Percentiles rank a stretch among this genome's conserved stretches.
phyloP scores from a whole-genome alignment of 2,329 filamentous ascomycete genomes.

The Ascocoryne sarcoides region DNA sequence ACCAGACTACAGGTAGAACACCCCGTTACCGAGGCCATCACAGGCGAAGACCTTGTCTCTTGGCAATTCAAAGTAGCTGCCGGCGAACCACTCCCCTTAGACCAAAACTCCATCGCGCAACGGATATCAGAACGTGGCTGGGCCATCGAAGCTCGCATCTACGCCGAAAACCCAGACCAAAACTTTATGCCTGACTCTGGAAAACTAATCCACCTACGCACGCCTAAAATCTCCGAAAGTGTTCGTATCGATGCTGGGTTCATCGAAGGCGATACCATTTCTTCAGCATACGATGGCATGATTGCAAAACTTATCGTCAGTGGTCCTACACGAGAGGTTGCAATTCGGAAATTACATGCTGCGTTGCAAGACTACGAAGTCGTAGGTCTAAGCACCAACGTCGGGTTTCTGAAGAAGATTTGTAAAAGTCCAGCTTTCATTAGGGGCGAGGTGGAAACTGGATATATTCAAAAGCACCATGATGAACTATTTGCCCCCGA shows the following conservation, averaged over 20 bases:
- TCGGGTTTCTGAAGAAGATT: constrained; percentile 88
- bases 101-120: constrained; percentile 55
- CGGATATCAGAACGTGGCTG: constrained; percentile 70
- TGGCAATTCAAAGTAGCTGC: constrained; percentile 91
- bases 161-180: constrained; percentile 86
- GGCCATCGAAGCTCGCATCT: constrained; percentile 92
- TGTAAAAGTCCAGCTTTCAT: constrained; percentile 78
- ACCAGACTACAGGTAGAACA: constrained; percentile 95
- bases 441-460: constrained; percentile 83
- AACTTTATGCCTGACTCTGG: constrained; percentile 95
- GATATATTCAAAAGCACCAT: constrained; percentile 86
- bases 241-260: constrained; percentile 92
- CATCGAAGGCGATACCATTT: constrained; percentile 81
- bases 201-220: constrained; percentile 71
- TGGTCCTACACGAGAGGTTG: constrained; percentile 67
- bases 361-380: constrained; percentile 87
- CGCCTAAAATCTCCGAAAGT: constrained; percentile 59
- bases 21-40: constrained; percentile 79
- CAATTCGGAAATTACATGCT: constrained; percentile 71
- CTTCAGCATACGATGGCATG: constrained; percentile 96
- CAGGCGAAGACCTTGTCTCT: constrained; percentile 72
- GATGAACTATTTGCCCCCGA: constrained; percentile 65
- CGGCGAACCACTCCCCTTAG: constrained; percentile 56
- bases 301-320: constrained; percentile 95
- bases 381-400: constrained; percentile 86